These are phyloP conservation scores for Boletales sp. DNA, from an alignment of 768 basidiomycete species.

Conservation along the genomic window DNA sequence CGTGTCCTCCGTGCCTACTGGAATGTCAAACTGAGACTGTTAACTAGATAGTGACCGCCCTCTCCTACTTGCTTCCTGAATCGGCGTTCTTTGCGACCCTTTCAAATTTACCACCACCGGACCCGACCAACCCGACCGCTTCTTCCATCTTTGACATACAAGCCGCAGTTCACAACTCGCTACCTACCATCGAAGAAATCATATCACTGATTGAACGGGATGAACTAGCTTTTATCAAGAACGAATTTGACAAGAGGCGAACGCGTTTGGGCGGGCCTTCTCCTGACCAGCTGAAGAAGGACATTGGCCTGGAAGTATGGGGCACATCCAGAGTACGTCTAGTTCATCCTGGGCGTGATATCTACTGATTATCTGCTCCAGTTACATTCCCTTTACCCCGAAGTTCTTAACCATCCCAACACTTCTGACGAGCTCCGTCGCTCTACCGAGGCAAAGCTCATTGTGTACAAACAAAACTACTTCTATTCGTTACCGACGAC, in stretches of 20 bases:
- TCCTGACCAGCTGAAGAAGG: constrained; percentile 54
- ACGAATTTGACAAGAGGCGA: constrained; percentile 74
- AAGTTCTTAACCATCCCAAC: constrained; percentile 77
- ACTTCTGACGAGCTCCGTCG: constrained; percentile 81
- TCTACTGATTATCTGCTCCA: constrained; percentile 27
- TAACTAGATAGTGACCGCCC: constrained; percentile 57
- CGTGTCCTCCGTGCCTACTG: constrained; percentile 2
- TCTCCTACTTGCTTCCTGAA: constrained; percentile 71
- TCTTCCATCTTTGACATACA: constrained; percentile 59
- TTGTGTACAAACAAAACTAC: constrained; percentile 59
- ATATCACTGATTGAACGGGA: constrained; percentile 57
- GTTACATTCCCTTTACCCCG: constrained; percentile 71
- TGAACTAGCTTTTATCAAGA: constrained; percentile 54
- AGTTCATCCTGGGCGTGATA: neutral
- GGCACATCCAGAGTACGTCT: constrained; percentile 51
- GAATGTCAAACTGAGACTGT: neutral
- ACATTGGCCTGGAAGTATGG: constrained; percentile 67
- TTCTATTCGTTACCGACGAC: constrained; percentile 56
- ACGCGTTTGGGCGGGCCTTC: constrained; percentile 68
- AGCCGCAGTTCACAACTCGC: constrained; percentile 60
- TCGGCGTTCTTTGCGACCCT: constrained; percentile 64
- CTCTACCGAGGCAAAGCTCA: constrained; percentile 68
- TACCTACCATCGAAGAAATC: constrained; percentile 72
- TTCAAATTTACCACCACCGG: constrained; percentile 64
- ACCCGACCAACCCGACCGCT: constrained; percentile 68